Conservation (phyloP, 805 yeast species). For the Metschnikowia borealis region DNA sequence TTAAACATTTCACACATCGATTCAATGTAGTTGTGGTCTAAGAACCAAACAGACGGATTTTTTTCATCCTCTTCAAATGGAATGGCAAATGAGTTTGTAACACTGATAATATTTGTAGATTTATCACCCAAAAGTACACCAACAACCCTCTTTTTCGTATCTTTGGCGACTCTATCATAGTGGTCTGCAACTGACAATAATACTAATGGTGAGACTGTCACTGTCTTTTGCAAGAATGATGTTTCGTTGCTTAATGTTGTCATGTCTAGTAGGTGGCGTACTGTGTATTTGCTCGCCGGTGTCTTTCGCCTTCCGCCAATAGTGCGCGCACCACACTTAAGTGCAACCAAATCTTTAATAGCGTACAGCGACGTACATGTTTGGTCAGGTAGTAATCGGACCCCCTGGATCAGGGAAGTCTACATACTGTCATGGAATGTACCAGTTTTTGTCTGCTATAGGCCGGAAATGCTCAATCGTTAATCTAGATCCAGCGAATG, state of each 20-base stretch:
- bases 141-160: slow-evolving; percentile 72
- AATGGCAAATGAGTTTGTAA: slow-evolving; percentile 91
- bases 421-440: slow-evolving; percentile 89
- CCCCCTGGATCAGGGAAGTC: slow-evolving; percentile 99
- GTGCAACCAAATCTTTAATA: not conserved
- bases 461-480: slow-evolving; percentile 85
- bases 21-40: slow-evolving; percentile 94
- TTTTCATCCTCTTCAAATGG: slow-evolving; percentile 97
- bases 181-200: slow-evolving; percentile 93
- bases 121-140: slow-evolving; percentile 92
- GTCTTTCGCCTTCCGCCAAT: slow-evolving; percentile 7
- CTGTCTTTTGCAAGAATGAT: slow-evolving; percentile 49
- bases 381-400: slow-evolving; percentile 92
- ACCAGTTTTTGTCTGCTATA: slow-evolving; percentile 87
- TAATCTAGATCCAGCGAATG: slow-evolving; percentile 92
- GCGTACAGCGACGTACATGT: slow-evolving; percentile 28
- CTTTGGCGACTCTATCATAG: slow-evolving; percentile 78
- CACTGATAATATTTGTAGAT: slow-evolving; percentile 53
- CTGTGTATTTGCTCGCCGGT: slow-evolving; percentile 2
- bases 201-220: slow-evolving; percentile 93
- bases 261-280: slow-evolving; percentile 13
- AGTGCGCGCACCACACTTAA: slow-evolving; percentile 12
- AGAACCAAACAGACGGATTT: slow-evolving; percentile 90
- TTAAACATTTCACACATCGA: slow-evolving; percentile 97
- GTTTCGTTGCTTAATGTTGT: slow-evolving; percentile 32